phyloP scores from a whole-genome alignment of 371 early-diverging fungal genomes.

The Syncephalastrum monosporum region DNA sequence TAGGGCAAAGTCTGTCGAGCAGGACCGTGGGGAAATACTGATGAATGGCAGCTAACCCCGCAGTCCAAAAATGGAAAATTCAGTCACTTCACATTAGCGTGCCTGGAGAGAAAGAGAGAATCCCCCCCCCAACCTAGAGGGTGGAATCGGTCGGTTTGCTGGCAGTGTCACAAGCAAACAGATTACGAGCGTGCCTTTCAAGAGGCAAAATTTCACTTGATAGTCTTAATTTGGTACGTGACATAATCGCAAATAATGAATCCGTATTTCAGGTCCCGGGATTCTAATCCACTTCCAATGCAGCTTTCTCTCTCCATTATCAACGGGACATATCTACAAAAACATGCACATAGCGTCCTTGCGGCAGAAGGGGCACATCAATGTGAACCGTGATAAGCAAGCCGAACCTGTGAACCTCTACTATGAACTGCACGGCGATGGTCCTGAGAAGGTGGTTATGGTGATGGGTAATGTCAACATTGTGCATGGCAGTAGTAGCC shows the following conservation, averaged over 20 bases:
- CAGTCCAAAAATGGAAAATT: too few species aligned
- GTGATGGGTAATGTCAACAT: constrained; percentile 53
- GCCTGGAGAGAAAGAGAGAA: too few species aligned
- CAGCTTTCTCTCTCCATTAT: not conserved
- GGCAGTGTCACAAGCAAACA: not conserved
- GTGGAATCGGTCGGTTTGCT: not conserved
- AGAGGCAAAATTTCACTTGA: not conserved
- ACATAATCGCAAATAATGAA: too few species aligned
- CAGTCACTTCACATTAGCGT: too few species aligned
- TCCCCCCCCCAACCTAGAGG: too few species aligned
- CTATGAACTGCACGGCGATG: constrained; percentile 74
- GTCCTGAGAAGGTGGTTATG: constrained; percentile 58
- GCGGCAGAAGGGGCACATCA: constrained; percentile 25
- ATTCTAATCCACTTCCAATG: not conserved
- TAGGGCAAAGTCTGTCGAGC: not conserved
- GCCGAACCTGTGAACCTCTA: constrained; percentile 41
- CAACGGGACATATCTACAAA: not conserved
- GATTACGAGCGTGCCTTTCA: not conserved
- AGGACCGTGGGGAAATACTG: constrained; percentile 4
- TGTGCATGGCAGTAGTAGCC: not conserved
- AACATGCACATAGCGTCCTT: constrained; percentile 7
- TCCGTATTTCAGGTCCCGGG: not conserved
- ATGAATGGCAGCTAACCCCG: too few species aligned
- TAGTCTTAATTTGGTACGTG: too few species aligned
- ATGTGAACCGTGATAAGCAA: constrained; percentile 23